phyloP scores from a whole-genome alignment of 495 filamentous ascomycete species.

The Neurospora intermedia region DNA sequence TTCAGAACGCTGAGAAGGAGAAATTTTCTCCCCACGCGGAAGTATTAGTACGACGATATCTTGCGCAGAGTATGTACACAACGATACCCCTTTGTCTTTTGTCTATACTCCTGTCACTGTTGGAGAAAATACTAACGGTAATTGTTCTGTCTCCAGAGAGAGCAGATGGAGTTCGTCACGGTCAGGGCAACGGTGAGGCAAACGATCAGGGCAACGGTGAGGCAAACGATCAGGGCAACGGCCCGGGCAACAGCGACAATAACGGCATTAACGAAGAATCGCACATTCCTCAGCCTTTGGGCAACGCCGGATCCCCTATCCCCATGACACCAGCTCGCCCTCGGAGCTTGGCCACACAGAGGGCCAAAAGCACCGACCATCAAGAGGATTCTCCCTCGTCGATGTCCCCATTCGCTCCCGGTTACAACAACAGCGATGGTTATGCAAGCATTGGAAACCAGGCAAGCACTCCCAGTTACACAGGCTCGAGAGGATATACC shows the following conservation, averaged over 20 bases:
- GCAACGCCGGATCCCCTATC: not conserved
- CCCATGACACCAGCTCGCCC: not conserved
- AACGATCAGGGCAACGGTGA: not conserved
- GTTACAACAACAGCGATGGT: not conserved
- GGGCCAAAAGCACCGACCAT: not conserved
- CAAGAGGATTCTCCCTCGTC: not conserved
- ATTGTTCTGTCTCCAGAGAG: not conserved
- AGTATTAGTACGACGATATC: slow-evolving; percentile 17
- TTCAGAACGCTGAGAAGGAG: slow-evolving; percentile 25
- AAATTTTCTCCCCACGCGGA: slow-evolving; percentile 23
- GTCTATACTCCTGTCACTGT: not conserved
- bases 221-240: not conserved
- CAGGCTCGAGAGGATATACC: not conserved
- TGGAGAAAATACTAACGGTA: not conserved
- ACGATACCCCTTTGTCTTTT: not conserved
- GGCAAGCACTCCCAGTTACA: not conserved
- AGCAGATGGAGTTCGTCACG: not conserved
- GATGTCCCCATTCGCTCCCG: not conserved
- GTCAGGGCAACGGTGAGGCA: not conserved
- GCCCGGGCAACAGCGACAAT: not conserved
- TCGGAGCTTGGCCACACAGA: not conserved
- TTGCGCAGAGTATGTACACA: not conserved
- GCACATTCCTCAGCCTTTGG: not conserved
- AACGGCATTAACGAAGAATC: not conserved
- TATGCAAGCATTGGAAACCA: not conserved